Percentiles rank a stretch among this genome's conserved stretches.
phyloP scores from a whole-genome alignment of 805 yeast genomes.

The Debaryomyces prosopidis region DNA sequence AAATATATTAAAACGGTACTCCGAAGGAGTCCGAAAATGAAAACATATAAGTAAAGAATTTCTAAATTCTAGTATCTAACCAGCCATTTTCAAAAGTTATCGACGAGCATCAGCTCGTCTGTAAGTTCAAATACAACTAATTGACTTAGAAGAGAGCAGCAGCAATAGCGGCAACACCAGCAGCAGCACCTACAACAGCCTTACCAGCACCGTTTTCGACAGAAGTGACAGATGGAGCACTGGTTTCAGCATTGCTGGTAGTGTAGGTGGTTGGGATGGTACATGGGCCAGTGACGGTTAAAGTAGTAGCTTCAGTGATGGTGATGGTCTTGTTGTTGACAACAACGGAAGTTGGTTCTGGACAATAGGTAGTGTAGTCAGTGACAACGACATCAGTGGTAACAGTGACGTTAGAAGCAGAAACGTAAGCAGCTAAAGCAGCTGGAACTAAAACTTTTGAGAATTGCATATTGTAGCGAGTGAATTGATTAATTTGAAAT shows the following conservation, averaged over 20 bases:
- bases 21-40: too few relatives aligned
- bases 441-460: slow-evolving; percentile 35
- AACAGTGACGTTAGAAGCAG: slow-evolving; percentile 48
- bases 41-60: too few relatives aligned
- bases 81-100: too few relatives aligned
- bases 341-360: slow-evolving; percentile 64
- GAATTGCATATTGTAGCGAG: slow-evolving; percentile 37
- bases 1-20: too few relatives aligned
- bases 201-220: slow-evolving; percentile 40
- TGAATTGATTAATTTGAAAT: slow-evolving; percentile 11
- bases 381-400: slow-evolving; percentile 61
- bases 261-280: slow-evolving; percentile 55
- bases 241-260: slow-evolving; percentile 17
- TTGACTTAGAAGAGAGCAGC: slow-evolving; percentile 46
- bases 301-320: slow-evolving; percentile 76
- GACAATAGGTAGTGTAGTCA: slow-evolving; percentile 76
- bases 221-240: slow-evolving; percentile 26
- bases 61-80: too few relatives aligned
- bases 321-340: slow-evolving; percentile 71
- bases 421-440: slow-evolving; percentile 45
- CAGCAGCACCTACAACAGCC: slow-evolving; percentile 50
- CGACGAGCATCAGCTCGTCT: too few relatives aligned
- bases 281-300: slow-evolving; percentile 88
- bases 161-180: slow-evolving; percentile 53
- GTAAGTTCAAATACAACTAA: not conserved